Evolutionary conservation across 805 yeast genomes (phyloP).

Genomic region (Ogataea nitratoaversa): DNA sequence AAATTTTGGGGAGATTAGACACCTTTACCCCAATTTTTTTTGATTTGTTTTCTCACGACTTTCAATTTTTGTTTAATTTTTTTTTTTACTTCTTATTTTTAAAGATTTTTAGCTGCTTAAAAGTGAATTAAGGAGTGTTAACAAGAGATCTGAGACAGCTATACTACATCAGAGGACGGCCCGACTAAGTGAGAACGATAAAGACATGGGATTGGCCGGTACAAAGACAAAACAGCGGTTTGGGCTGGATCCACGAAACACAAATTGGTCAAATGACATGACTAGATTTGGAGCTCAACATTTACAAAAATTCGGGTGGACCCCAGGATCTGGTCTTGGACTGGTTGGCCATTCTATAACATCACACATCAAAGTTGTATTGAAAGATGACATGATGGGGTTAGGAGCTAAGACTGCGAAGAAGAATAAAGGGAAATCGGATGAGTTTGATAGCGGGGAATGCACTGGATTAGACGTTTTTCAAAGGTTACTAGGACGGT

Average conservation of each 20-base stretch:
- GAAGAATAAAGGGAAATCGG: constrained; percentile 45
- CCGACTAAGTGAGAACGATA: background rate
- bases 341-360: constrained; percentile 61
- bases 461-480: constrained; percentile 90
- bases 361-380: constrained; percentile 74
- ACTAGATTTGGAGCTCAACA: constrained; percentile 85
- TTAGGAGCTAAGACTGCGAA: constrained; percentile 69
- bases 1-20: background rate
- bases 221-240: constrained; percentile 75
- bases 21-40: background rate
- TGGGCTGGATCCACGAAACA: constrained; percentile 91
- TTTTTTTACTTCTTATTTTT: background rate
- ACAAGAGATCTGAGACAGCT: too few relatives aligned
- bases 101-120: background rate
- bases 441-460: constrained; percentile 74
- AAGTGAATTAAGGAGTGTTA: too few relatives aligned
- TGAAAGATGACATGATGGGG: constrained; percentile 82
- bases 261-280: constrained; percentile 87
- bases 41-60: background rate
- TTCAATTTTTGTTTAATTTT: background rate
- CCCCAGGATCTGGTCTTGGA: constrained; percentile 88
- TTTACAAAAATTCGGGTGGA: constrained; percentile 83
- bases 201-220: constrained; percentile 75
- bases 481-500: constrained; percentile 81
- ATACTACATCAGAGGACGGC: too few relatives aligned